Evolutionary conservation across 306 rosid genomes (phyloP).

Genomic region (Astragalus membranaceus): DNA sequence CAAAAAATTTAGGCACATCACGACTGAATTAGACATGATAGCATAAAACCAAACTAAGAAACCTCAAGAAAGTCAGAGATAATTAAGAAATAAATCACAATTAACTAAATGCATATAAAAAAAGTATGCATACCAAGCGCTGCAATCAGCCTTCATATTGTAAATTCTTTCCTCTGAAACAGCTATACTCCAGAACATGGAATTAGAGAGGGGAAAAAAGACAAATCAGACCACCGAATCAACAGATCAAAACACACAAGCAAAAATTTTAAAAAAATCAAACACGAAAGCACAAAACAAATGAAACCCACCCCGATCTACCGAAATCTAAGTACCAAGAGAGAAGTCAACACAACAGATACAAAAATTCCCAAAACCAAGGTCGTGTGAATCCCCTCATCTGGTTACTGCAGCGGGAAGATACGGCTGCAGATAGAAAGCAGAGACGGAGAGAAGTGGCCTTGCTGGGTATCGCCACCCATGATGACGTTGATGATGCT

Average conservation of each 20-base stretch:
- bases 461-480: no score
- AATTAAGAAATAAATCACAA: not conserved
- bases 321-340: not conserved
- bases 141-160: slow-evolving; percentile 14
- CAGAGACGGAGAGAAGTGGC: no score
- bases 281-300: not conserved
- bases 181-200: slow-evolving; percentile 30
- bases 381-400: no score
- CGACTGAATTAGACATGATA: no score
- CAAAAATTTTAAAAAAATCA: not conserved
- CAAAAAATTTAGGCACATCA: no score
- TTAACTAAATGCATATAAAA: not conserved
- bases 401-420: no score
- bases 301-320: slow-evolving; percentile 27
- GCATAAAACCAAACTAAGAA: not conserved
- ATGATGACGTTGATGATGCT: no score
- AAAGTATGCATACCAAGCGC: slow-evolving; percentile 28
- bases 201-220: slow-evolving; percentile 2
- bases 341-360: not conserved
- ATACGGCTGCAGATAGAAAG: no score
- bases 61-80: not conserved
- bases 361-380: not conserved
- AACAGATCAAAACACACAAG: not conserved
- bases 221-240: not conserved
- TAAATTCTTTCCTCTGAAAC: slow-evolving; percentile 29